These are phyloP conservation scores for Colletotrichum shisoi DNA, from an alignment of 2,329 filamentous ascomycete species.

Conservation along the genomic window DNA sequence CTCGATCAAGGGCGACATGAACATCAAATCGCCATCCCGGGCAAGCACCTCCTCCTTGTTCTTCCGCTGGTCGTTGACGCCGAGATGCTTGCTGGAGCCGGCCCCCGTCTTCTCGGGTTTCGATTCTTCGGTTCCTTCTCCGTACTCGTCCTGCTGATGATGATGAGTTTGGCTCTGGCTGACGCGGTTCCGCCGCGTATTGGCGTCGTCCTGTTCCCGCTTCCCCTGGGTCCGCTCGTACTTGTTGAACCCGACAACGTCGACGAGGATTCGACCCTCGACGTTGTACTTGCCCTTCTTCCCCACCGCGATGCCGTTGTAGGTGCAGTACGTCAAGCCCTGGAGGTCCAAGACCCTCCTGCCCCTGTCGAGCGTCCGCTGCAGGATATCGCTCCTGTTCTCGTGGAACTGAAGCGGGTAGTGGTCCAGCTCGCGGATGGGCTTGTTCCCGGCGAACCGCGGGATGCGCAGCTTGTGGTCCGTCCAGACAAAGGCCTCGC, in stretches of 20 bases:
- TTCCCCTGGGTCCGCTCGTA: constrained; percentile 50
- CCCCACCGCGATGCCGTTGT: constrained; percentile 52
- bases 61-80: constrained; percentile 47
- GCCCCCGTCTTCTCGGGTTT: background rate
- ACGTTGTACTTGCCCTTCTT: constrained; percentile 49
- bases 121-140: background rate
- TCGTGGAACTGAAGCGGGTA: constrained; percentile 51
- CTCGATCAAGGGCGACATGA: constrained; percentile 52
- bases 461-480: constrained; percentile 46
- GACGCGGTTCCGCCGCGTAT: constrained; percentile 42
- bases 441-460: constrained; percentile 52
- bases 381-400: constrained; percentile 45
- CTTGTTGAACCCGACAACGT: constrained; percentile 55
- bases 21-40: constrained; percentile 51
- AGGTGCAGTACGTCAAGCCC: constrained; percentile 52
- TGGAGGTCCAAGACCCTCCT: constrained; percentile 54
- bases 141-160: background rate
- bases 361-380: constrained; percentile 48
- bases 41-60: constrained; percentile 54
- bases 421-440: constrained; percentile 51
- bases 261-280: constrained; percentile 52
- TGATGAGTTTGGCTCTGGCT: background rate
- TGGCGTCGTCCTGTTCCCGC: constrained; percentile 48
- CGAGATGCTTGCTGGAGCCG: constrained; percentile 43
- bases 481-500: constrained; percentile 54